These are phyloP conservation scores for Trypanosoma caninum DNA, from an alignment of 208 protist species.

Conservation along the genomic window DNA sequence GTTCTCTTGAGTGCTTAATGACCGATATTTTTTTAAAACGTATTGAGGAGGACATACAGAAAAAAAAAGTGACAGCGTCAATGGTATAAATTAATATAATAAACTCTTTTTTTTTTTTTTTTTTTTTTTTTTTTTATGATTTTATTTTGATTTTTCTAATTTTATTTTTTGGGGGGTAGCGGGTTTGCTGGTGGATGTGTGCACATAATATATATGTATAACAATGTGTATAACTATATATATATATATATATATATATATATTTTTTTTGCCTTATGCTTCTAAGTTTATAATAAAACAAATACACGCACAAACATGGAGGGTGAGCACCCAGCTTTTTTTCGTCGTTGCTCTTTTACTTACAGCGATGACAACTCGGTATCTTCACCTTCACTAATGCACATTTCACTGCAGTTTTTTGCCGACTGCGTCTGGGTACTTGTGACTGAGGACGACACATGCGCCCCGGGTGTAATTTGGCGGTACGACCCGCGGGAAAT, in stretches of 20 bases:
- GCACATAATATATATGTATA: background rate
- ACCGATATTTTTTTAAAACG: conserved; percentile 38
- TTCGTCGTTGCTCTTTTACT: conserved; percentile 21
- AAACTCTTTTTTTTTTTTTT: conserved; percentile 2
- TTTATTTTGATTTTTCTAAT: background rate
- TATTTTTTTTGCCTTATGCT: no score
- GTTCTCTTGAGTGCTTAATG: conserved; percentile 53
- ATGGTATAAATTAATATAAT: background rate
- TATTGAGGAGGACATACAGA: conserved; percentile 6
- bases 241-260: no score
- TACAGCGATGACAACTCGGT: background rate
- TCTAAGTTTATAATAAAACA: no score
- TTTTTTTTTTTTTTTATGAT: conserved; percentile 1
- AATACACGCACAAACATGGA: no score
- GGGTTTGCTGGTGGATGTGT: background rate
- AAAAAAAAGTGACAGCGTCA: background rate
- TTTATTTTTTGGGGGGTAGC: background rate
- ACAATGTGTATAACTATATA: no score
- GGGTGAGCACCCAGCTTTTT: background rate
- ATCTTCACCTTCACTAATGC: conserved; percentile 18
- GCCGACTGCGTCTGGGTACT: conserved; percentile 60
- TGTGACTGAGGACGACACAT: conserved; percentile 64
- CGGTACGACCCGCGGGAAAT: conserved; percentile 35
- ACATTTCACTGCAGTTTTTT: conserved; percentile 67
- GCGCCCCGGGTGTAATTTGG: conserved; percentile 65